Conservation (phyloP, 176 grass and related monocot species). For the Triticum aestivum region DNA sequence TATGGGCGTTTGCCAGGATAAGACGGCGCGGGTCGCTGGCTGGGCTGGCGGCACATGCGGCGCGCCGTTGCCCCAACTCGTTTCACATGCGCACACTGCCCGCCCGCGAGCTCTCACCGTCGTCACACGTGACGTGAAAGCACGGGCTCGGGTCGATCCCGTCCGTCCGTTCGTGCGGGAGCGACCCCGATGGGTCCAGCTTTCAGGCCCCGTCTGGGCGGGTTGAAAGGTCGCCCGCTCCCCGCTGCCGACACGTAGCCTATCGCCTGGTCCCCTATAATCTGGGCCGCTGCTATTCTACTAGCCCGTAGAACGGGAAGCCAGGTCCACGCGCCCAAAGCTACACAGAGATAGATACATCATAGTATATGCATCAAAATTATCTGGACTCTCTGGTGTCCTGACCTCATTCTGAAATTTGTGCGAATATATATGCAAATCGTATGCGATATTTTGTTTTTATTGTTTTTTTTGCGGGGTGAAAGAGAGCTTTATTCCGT, state of each 20-base stretch:
- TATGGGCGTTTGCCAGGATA: neutral
- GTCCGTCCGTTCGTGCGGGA: conserved; percentile 2
- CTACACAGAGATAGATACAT: neutral
- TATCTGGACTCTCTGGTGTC: too few relatives aligned
- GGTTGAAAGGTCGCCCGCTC: neutral
- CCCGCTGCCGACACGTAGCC: conserved; percentile 49
- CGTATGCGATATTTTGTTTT: too few relatives aligned
- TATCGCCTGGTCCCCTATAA: conserved; percentile 1
- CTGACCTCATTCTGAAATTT: too few relatives aligned
- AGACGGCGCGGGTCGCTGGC: neutral
- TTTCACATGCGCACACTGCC: neutral
- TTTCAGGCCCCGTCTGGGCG: conserved; percentile 18
- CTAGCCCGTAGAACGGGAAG: neutral
- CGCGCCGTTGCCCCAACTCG: neutral
- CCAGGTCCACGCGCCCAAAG: neutral
- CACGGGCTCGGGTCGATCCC: neutral
- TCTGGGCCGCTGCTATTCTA: neutral
- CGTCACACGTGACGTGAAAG: neutral
- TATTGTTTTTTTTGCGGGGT: too few relatives aligned
- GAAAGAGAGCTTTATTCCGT: too few relatives aligned
- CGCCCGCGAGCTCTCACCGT: neutral
- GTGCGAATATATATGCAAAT: too few relatives aligned
- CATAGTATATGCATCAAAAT: too few relatives aligned
- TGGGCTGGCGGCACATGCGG: neutral
- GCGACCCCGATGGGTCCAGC: conserved; percentile 8